Evolutionary conservation across 163 green algal species (phyloP).

Genomic region (Chlorella variabilis): DNA sequence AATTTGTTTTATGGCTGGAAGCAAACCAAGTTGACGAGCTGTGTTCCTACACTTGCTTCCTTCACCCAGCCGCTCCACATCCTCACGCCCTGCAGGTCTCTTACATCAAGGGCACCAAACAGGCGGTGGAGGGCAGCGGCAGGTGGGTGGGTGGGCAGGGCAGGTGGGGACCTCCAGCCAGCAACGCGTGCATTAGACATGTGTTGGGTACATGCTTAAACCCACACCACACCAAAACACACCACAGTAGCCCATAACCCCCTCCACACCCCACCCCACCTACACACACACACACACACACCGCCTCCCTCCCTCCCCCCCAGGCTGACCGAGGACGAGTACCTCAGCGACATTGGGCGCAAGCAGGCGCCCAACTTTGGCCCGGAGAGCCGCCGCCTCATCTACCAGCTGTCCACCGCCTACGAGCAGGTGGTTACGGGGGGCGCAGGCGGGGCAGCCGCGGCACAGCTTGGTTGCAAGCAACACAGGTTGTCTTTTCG

Average conservation of each 20-base stretch:
- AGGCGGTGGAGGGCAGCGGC: constrained; percentile 29
- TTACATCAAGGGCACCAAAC: constrained; percentile 64
- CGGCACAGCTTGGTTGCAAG: neutral
- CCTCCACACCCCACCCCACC: no score
- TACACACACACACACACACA: neutral
- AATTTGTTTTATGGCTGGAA: no score
- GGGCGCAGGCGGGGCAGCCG: neutral
- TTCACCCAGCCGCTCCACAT: no score
- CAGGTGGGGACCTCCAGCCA: neutral
- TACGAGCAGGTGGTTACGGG: constrained; percentile 55
- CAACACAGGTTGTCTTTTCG: neutral
- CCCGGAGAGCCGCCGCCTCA: constrained; percentile 46
- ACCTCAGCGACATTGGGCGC: constrained; percentile 27
- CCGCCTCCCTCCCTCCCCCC: no score
- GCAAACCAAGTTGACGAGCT: no score
- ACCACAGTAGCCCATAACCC: no score
- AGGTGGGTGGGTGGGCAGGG: neutral
- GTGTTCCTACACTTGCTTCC: no score
- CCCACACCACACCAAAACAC: no score
- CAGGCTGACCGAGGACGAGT: constrained; percentile 34
- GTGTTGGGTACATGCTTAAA: no score
- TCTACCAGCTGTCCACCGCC: constrained; percentile 50
- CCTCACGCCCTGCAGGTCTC: no score
- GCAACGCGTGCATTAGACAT: no score
- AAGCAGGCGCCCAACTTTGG: constrained; percentile 64